Percentiles rank a stretch among this genome's conserved stretches.
Conservation (phyloP, 208 protist genomes). For the Leishmania gerbilli region DNA sequence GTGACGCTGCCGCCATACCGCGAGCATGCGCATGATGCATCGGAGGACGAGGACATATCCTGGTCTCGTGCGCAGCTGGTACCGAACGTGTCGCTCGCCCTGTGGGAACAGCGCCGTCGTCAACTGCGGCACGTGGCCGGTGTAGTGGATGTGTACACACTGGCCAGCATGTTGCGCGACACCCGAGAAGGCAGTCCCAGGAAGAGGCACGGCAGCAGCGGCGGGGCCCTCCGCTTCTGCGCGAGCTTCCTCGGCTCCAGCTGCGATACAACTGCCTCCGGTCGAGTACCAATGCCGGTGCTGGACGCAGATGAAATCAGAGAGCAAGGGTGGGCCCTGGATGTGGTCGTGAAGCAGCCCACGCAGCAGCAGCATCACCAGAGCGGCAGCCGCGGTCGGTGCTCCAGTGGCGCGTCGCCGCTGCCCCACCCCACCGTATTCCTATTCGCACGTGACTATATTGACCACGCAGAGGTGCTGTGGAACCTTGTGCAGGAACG, state of each 20-base stretch:
- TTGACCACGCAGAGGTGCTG: slow-evolving; percentile 16
- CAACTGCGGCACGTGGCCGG: slow-evolving; percentile 14
- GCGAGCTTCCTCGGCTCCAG: background rate
- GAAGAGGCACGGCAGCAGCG: background rate
- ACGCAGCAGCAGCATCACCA: background rate
- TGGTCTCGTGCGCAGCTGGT: slow-evolving; percentile 32
- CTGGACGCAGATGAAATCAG: slow-evolving; percentile 6
- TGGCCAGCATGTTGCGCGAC: slow-evolving; percentile 33
- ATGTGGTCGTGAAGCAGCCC: background rate
- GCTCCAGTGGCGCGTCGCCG: background rate
- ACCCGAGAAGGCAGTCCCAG: background rate
- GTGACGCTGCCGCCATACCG: slow-evolving; percentile 22
- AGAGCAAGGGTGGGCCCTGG: slow-evolving; percentile 13
- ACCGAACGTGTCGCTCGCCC: slow-evolving; percentile 8
- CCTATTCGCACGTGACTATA: slow-evolving; percentile 33
- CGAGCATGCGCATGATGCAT: background rate
- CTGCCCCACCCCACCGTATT: slow-evolving; percentile 29
- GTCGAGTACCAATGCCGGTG: slow-evolving; percentile 9
- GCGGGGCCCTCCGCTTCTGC: background rate
- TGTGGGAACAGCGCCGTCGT: slow-evolving; percentile 21
- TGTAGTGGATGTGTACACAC: slow-evolving; percentile 33
- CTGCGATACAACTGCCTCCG: background rate
- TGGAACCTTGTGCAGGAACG: slow-evolving; percentile 21
- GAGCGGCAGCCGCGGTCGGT: background rate
- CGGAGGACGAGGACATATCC: slow-evolving; percentile 13